Evolutionary conservation across 352 stramenopile species (phyloP), one percentile per base, ranked within the genome.

Genomic region (Phytophthora pluvialis): DNA sequence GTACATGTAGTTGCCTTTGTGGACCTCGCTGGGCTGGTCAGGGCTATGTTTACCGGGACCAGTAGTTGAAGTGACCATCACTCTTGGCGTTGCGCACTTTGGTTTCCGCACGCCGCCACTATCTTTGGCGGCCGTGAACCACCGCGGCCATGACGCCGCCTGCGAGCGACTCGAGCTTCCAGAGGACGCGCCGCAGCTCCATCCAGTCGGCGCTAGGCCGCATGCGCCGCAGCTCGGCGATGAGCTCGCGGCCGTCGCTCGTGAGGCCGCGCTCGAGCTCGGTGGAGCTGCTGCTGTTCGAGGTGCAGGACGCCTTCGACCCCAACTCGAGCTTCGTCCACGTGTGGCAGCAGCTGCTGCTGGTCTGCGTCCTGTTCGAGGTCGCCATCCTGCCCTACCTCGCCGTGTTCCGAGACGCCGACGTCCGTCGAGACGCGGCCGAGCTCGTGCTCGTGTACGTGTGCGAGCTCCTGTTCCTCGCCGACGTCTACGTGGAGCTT

Each of bases 401-500:
- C 1, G 63, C 80, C 2, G 74, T 68, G 0, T 89, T 91, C 53
- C 57, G 61, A 29, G 42, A 45, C 6, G 35, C 39, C 18, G 39
- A n/a, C 11, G 32, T 60, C 1, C 49, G 64, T 1, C 73, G 68
- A 63, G 50, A 69, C 25, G 61, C 57, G 5, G 59, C 70, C 5
- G 64, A 81, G 33, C 40, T 88, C 8, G 43, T 77, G 13, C 38
- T 72, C 7, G 31, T 90, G 3, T 88, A 89, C 65, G 60, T 52
- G 0, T 88, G 79, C 36, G 83, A 91, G 36, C 21, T 83, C 18
- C 60, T 91, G 18, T 91, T 91, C 39, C 28, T 79, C 1, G 55
- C 53, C 3, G 83, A 91, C 44, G 52, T 91, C 35, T 88, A 81
- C 39, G 75, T 88, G 21, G 73, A 91, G 46, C 68, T 91, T 33